Evolutionary conservation across 495 filamentous ascomycete species (phyloP).

Genomic region (Aspergillus sparsus): DNA sequence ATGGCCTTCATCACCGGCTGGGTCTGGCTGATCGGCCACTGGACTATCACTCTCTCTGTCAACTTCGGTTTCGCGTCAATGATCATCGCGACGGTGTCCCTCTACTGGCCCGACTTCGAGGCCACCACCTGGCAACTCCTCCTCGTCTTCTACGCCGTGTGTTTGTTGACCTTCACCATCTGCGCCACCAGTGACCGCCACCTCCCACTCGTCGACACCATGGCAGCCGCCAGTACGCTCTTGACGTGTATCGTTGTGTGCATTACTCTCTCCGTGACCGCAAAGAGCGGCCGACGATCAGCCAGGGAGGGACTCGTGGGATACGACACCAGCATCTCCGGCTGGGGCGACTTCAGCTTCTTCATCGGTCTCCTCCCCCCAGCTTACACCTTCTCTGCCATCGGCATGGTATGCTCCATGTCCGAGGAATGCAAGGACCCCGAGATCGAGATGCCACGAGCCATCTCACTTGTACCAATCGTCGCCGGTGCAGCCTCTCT

Average conservation of each 20-base stretch:
- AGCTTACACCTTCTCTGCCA: conserved; percentile 54
- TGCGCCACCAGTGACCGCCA: conserved; percentile 58
- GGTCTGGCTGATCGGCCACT: conserved; percentile 67
- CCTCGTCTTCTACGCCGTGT: conserved; percentile 59
- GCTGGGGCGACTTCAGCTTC: conserved; percentile 51
- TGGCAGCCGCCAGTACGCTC: conserved; percentile 42
- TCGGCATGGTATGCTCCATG: conserved; percentile 56
- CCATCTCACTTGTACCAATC: conserved; percentile 42
- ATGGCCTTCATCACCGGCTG: conserved; percentile 68
- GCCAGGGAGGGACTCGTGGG: conserved; percentile 44
- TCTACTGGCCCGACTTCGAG: conserved; percentile 57
- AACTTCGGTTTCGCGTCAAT: conserved; percentile 67
- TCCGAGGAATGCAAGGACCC: conserved; percentile 50
- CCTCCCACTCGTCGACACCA: conserved; percentile 55
- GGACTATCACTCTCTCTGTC: conserved; percentile 67
- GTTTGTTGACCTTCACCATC: conserved; percentile 54
- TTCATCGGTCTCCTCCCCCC: conserved; percentile 54
- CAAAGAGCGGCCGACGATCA: conserved; percentile 44
- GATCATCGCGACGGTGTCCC: conserved; percentile 52
- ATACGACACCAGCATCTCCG: conserved; percentile 50
- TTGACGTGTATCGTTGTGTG: conserved; percentile 41
- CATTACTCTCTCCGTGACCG: conserved; percentile 42
- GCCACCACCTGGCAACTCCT: conserved; percentile 59
- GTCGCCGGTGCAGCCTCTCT: conserved; percentile 26
- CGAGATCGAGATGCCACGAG: conserved; percentile 46